A percentile compares a stretch with the other conserved stretches of the same genome.
phyloP scores from a whole-genome alignment of 106 monocot species.

The Narthecium ossifragum region DNA sequence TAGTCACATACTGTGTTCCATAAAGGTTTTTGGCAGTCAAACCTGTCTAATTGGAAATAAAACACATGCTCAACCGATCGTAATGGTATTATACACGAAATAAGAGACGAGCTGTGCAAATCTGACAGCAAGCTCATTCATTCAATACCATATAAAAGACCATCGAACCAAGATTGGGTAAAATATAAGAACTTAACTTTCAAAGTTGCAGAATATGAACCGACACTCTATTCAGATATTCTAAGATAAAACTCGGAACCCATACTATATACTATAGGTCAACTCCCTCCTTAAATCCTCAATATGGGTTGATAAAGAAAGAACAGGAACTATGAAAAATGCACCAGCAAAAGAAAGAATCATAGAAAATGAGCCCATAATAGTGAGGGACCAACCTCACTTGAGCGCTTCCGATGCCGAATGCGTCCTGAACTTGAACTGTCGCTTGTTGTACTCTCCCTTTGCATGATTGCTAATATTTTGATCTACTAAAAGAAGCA shows the following conservation, averaged over 20 bases:
- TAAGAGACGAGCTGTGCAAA: background rate
- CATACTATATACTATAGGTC: background rate
- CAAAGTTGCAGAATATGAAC: no score
- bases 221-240: background rate
- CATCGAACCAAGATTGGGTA: background rate
- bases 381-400: constrained; percentile 47
- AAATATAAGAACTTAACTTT: no score
- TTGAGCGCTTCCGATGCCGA: constrained; percentile 63
- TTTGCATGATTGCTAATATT: constrained; percentile 56
- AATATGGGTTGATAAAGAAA: background rate
- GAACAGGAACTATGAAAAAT: background rate
- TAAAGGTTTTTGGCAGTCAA: no score
- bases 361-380: background rate
- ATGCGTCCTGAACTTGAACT: constrained; percentile 32
- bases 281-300: background rate
- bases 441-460: constrained; percentile 31
- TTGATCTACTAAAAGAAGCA: no score
- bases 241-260: background rate
- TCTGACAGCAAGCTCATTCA: background rate
- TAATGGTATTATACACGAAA: background rate
- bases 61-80: background rate
- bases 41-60: no score
- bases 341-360: background rate
- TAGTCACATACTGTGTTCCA: background rate
- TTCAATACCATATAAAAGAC: background rate